Base-by-base conservation (phyloP, 805 yeast species). In the Lipomyces anomalus region DNA sequence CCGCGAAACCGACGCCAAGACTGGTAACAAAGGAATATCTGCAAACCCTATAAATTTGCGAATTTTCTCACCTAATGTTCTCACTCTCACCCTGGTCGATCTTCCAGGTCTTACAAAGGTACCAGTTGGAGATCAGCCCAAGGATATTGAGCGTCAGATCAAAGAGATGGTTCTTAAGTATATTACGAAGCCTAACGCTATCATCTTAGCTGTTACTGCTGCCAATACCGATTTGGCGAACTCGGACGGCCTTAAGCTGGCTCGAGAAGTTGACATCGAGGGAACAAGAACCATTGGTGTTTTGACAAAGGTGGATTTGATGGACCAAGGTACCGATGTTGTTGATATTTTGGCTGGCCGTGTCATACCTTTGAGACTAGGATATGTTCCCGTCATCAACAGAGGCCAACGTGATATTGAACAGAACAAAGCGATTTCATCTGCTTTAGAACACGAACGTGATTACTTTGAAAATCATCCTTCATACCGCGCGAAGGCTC, bases 101-200 rank as follows among this genome's bases (percentile, higher is more conserved):
- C 75, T 92, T 60, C 98, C 98, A 6, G 98, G 98, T 50, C 76
- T 92, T 61, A 92, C 98, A 34, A 92, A 92, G 65, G 98, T 92
- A 32, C 98, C 98, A 3, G 96, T 92, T 45, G 98, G 98, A 40
- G 98, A 92, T 68, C 98, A 92, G 68, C 98, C 98, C 44, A 83
- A 84, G 59, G 98, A 92, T 66, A 92, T 92, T 56, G 98, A 92
- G 70, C 79, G 76, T 55, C 97, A 87, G 68, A 92, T 92, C 60
- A 81, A 88, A 61, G 95, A 88, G 54, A 82, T 92, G 87, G 73
- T 92, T 39, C 74, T 92, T 75, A 89, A 88, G 67, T 92, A 83
- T 63, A 89, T 92, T 55, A 82, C 95, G 22, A 88, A 88, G 60
- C 97, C 97, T 47, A 90, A 92, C 61, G 95, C 97, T 50, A 85